These are phyloP conservation scores for Pezicula carpinea DNA, from an alignment of 2,329 filamentous ascomycete species.

Conservation along the genomic window DNA sequence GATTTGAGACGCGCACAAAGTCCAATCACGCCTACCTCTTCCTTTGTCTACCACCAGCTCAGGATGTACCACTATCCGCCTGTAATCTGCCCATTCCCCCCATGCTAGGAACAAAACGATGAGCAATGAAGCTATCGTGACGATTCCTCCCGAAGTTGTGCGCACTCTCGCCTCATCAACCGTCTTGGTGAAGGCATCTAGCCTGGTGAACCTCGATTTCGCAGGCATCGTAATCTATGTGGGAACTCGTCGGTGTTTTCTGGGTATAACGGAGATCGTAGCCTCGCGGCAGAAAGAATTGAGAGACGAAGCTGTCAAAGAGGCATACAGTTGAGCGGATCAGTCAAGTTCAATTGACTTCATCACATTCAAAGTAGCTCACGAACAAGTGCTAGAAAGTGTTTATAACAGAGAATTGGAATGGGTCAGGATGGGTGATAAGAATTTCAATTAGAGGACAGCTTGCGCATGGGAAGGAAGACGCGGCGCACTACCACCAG, in stretches of 20 bases:
- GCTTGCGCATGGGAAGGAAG: neutral
- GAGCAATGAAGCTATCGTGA: slow-evolving; percentile 86
- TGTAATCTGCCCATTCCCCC: slow-evolving; percentile 96
- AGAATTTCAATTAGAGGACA: neutral
- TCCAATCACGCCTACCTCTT: slow-evolving; percentile 56
- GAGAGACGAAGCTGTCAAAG: neutral
- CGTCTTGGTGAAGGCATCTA: slow-evolving; percentile 98
- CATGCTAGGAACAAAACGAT: slow-evolving; percentile 84
- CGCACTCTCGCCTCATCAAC: slow-evolving; percentile 96
- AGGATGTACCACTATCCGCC: slow-evolving; percentile 78
- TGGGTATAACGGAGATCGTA: too few relatives aligned
- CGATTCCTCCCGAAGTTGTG: slow-evolving; percentile 90
- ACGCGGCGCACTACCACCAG: neutral
- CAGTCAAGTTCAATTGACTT: slow-evolving; percentile 1
- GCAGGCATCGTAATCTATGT: slow-evolving; percentile 58
- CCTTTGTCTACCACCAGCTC: slow-evolving; percentile 96
- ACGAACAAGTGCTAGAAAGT: neutral
- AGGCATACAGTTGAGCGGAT: neutral
- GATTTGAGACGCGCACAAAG: slow-evolving; percentile 6
- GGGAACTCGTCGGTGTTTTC: neutral
- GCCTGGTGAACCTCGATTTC: slow-evolving; percentile 91
- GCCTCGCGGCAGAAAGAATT: neutral
- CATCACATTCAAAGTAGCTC: neutral
- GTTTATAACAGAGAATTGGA: neutral
- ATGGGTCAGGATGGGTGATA: neutral